These are phyloP conservation scores for Magnusiomyces ingens DNA, from an alignment of 1,139 yeast genomes.

Conservation along the genomic window DNA sequence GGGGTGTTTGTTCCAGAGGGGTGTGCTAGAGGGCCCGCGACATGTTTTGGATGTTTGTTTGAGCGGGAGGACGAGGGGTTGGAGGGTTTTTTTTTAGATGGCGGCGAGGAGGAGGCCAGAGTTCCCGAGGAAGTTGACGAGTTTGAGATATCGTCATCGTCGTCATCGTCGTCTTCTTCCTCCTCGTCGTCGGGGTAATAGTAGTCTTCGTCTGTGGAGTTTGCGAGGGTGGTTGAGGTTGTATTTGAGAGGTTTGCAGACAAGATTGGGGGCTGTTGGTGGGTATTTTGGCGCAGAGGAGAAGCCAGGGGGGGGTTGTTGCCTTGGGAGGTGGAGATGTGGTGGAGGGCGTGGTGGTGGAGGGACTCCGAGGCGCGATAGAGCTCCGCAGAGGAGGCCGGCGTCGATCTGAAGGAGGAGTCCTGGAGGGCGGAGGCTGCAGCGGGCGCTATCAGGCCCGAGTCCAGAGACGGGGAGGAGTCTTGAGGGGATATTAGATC, in stretches of 20 bases:
- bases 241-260: neutral
- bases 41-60: neutral
- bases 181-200: neutral
- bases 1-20: neutral
- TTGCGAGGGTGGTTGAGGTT: neutral
- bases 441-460: too few relatives aligned
- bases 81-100: too few relatives aligned
- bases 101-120: too few relatives aligned
- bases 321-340: neutral
- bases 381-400: neutral
- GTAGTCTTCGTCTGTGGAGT: neutral
- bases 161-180: neutral
- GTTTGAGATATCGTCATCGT: too few relatives aligned
- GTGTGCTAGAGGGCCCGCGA: neutral
- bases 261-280: too few relatives aligned
- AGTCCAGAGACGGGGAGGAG: too few relatives aligned
- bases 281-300: neutral
- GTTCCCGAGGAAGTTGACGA: too few relatives aligned
- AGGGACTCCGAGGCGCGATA: neutral
- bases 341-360: neutral
- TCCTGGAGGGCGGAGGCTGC: too few relatives aligned
- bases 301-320: neutral
- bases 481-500: too few relatives aligned
- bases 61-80: neutral
- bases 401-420: neutral